phyloP scores from a whole-genome alignment of 345 rosid species.

The Salix arbutifolia region DNA sequence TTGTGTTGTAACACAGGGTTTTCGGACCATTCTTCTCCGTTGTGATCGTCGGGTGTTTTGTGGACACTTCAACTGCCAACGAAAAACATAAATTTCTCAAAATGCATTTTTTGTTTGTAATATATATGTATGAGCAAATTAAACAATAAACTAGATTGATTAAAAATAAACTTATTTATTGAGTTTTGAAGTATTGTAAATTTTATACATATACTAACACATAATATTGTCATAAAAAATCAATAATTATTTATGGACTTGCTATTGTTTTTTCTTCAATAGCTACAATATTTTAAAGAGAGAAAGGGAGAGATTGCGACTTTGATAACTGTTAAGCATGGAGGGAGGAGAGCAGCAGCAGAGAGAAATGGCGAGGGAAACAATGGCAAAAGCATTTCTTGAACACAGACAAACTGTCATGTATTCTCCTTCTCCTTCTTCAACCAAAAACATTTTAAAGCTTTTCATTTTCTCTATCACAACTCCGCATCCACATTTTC shows the following conservation, averaged over 20 bases:
- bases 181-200: too few relatives aligned
- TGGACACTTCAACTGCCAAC: not conserved
- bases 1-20: not conserved
- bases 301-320: not conserved
- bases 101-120: too few relatives aligned
- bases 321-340: slow-evolving; percentile 21
- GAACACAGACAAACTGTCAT: slow-evolving; percentile 34
- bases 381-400: slow-evolving; percentile 19
- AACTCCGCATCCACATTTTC: slow-evolving; percentile 3
- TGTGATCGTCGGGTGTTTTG: not conserved
- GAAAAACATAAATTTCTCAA: not conserved
- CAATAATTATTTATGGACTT: too few relatives aligned
- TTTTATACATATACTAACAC: too few relatives aligned
- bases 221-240: too few relatives aligned
- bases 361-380: slow-evolving; percentile 7
- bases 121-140: too few relatives aligned
- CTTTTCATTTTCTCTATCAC: slow-evolving; percentile 21
- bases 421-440: slow-evolving; percentile 16
- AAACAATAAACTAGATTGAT: too few relatives aligned
- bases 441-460: slow-evolving; percentile 13
- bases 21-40: not conserved
- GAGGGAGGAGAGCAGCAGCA: not conserved
- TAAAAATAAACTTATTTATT: too few relatives aligned
- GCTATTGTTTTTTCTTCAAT: too few relatives aligned
- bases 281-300: not conserved